Conservation (phyloP, 2,329 filamentous ascomycete species). For the Trichoderma hamatum region DNA sequence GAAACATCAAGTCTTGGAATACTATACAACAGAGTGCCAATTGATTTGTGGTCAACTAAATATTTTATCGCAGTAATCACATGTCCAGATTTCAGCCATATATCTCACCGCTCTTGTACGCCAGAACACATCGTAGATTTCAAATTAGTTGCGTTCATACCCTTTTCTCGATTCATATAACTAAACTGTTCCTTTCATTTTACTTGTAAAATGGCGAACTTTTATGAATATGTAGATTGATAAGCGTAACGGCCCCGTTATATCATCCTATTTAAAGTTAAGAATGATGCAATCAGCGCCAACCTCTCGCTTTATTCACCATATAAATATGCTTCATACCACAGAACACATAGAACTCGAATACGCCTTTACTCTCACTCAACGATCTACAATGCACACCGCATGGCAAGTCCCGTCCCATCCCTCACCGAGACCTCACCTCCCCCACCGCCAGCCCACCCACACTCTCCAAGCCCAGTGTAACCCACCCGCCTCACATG, state of each 20-base stretch:
- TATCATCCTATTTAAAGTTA: no score
- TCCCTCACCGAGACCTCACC: conserved; percentile 24
- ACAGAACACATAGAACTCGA: neutral
- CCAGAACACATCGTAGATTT: neutral
- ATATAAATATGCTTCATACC: no score
- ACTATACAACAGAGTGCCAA: neutral
- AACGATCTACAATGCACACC: neutral
- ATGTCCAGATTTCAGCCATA: neutral
- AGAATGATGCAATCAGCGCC: no score
- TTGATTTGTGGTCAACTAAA: neutral
- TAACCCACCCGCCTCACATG: neutral
- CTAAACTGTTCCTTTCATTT: no score
- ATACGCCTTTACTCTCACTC: neutral
- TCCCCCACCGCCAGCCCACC: neutral
- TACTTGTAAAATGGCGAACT: no score
- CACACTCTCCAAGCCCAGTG: neutral
- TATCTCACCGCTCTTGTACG: neutral
- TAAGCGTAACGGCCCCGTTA: no score
- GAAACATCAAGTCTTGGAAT: neutral
- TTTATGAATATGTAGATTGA: no score
- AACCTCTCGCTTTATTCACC: neutral
- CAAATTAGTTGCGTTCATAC: no score
- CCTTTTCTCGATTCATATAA: no score
- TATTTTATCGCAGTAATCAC: neutral
- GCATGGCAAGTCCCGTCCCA: neutral